Percentiles rank a stretch among this genome's conserved stretches.
Conservation (phyloP, 345 rosid species). For the Lumnitzera littorea region DNA sequence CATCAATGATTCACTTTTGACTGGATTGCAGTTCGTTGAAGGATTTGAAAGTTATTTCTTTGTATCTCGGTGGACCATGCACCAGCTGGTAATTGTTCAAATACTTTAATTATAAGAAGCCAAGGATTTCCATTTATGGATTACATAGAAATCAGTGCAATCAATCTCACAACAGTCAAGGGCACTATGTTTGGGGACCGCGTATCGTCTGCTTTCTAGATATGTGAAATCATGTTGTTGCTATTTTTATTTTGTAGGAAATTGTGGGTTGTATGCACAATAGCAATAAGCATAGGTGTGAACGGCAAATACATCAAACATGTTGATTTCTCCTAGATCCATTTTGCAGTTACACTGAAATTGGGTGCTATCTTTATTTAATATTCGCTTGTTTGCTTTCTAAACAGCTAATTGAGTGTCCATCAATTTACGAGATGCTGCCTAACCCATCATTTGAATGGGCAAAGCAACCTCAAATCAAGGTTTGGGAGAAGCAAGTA, state of each 20-base stretch:
- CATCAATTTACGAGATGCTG: constrained; percentile 89
- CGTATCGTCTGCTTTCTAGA: too few relatives aligned
- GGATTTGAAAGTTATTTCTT: constrained; percentile 82
- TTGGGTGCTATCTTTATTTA: background rate
- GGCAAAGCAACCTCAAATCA: constrained; percentile 57
- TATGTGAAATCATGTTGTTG: too few relatives aligned
- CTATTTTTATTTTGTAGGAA: too few relatives aligned
- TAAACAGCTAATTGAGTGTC: constrained; percentile 71
- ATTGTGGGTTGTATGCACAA: too few relatives aligned
- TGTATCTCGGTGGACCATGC: constrained; percentile 90
- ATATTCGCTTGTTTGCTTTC: background rate
- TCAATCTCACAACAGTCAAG: too few relatives aligned
- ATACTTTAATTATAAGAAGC: background rate
- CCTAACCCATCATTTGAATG: constrained; percentile 70
- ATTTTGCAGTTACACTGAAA: background rate
- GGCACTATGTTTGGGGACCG: too few relatives aligned
- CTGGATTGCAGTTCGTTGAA: constrained; percentile 89
- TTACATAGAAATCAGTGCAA: background rate
- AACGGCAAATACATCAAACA: too few relatives aligned
- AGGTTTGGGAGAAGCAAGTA: constrained; percentile 59
- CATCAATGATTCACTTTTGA: constrained; percentile 76
- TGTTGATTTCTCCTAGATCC: background rate
- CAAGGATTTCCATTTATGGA: background rate
- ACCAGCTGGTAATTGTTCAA: constrained; percentile 68
- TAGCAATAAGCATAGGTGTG: too few relatives aligned